Conservation (phyloP, 768 basidiomycete species). For the Cystoderma amianthinum region DNA sequence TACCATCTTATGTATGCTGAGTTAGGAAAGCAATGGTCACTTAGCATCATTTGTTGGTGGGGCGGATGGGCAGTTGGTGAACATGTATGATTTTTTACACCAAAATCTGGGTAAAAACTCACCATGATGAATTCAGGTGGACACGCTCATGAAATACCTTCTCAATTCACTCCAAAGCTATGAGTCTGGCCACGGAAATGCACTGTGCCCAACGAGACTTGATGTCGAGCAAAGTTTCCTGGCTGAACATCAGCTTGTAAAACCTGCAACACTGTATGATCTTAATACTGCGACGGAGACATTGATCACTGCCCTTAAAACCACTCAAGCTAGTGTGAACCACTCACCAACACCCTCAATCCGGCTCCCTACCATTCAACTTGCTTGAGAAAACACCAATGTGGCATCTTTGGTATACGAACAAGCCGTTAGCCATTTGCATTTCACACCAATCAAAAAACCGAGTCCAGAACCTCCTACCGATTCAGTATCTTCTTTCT, state of each 20-base stretch:
- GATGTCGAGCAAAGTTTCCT: slow-evolving; percentile 16
- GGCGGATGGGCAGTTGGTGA: slow-evolving; percentile 33
- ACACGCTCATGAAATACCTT: slow-evolving; percentile 27
- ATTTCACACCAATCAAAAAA: not conserved
- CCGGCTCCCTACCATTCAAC: not conserved
- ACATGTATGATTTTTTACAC: slow-evolving; percentile 17
- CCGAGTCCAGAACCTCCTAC: too few species aligned
- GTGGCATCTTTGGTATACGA: too few species aligned
- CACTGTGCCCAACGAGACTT: slow-evolving; percentile 15
- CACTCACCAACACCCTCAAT: not conserved
- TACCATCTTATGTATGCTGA: slow-evolving; percentile 32
- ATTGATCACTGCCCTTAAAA: not conserved
- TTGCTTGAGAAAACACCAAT: not conserved
- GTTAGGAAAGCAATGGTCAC: slow-evolving; percentile 23
- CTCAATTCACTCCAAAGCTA: slow-evolving; percentile 22
- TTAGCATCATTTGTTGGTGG: slow-evolving; percentile 30
- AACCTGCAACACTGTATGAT: slow-evolving; percentile 11
- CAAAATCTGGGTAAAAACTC: not conserved
- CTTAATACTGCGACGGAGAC: slow-evolving; percentile 1
- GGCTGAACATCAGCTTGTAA: slow-evolving; percentile 13
- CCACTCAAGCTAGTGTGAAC: not conserved
- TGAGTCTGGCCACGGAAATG: slow-evolving; percentile 20
- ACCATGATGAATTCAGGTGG: slow-evolving; percentile 12
- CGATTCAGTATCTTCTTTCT: too few species aligned
- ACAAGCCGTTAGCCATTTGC: too few species aligned